Evolutionary conservation across 2,329 filamentous ascomycete genomes (phyloP).

Genomic region (Hypomyces perniciosus): DNA sequence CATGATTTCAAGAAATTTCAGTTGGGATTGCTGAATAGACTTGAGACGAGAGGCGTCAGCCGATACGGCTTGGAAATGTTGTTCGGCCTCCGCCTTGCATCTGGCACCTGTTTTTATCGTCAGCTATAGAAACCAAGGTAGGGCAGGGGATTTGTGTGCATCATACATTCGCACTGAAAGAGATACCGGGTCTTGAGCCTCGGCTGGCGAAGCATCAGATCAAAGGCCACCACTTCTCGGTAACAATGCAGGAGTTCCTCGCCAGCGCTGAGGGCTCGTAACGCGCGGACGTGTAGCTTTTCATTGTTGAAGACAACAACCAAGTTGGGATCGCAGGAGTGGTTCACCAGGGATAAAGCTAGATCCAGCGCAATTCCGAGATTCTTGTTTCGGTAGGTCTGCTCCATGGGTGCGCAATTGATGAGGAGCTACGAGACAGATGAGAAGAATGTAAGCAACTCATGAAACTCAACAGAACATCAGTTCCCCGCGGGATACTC

Average conservation of each 20-base stretch:
- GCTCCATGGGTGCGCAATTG: conserved; percentile 1
- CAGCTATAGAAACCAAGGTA: not conserved
- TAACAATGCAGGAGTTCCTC: conserved; percentile 9
- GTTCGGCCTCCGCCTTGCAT: not conserved
- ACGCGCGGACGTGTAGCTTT: not conserved
- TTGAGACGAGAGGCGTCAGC: not conserved
- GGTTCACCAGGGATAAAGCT: conserved; percentile 3
- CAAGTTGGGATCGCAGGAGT: conserved; percentile 8
- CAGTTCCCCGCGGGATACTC: not conserved
- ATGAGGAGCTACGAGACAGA: not conserved
- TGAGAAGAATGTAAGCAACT: not conserved
- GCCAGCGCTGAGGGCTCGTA: not conserved
- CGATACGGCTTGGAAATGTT: not conserved
- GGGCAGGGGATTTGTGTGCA: not conserved
- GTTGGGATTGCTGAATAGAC: not conserved
- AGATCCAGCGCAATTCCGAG: conserved; percentile 7
- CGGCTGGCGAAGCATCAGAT: conserved; percentile 3
- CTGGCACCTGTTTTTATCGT: not conserved
- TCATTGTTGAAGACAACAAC: conserved; percentile 3
- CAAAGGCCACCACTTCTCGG: not conserved
- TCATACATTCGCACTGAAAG: conserved; percentile 8
- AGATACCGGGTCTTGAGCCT: not conserved
- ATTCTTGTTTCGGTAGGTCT: not conserved
- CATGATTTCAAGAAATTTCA: not conserved
- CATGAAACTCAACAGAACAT: no score